A percentile compares a stretch with the other conserved stretches of the same genome.
phyloP scores from a whole-genome alignment of 2,329 filamentous ascomycete genomes.

The Penicillium sp. region DNA sequence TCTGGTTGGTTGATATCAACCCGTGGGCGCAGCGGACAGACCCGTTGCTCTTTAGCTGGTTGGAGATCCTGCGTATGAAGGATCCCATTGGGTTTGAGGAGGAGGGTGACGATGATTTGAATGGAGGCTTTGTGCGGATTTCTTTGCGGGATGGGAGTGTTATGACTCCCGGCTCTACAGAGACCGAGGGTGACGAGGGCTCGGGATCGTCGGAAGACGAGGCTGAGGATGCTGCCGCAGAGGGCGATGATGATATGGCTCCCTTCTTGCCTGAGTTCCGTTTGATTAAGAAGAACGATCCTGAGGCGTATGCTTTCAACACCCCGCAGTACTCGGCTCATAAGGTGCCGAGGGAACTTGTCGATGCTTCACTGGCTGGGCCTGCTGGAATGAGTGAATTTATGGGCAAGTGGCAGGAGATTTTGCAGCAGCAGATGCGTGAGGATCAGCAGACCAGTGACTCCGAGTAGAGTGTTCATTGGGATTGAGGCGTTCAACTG shows the following conservation, averaged over 20 bases:
- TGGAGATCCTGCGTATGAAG: conserved; percentile 74
- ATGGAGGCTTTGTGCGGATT: conserved; percentile 37
- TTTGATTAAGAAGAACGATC: conserved; percentile 78
- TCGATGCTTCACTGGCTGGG: conserved; percentile 64
- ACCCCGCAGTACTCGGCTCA: conserved; percentile 90
- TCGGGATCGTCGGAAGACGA: conserved; percentile 27
- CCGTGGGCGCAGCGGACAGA: conserved; percentile 91
- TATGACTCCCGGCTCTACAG: conserved; percentile 6
- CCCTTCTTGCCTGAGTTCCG: conserved; percentile 72
- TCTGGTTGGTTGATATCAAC: conserved; percentile 91
- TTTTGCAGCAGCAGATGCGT: conserved; percentile 45
- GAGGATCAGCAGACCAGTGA: conserved; percentile 40
- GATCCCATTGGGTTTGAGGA: conserved; percentile 40
- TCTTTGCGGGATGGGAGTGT: conserved; percentile 29
- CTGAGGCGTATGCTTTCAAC: conserved; percentile 81
- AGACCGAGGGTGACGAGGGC: conserved; percentile 29
- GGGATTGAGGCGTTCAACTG: neutral
- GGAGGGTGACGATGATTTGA: conserved; percentile 28
- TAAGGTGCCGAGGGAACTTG: conserved; percentile 90
- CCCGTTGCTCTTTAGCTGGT: conserved; percentile 83
- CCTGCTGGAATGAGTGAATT: conserved; percentile 80
- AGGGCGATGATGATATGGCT: conserved; percentile 51
- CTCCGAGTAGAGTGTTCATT: conserved; percentile 14
- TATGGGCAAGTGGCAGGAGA: conserved; percentile 69
- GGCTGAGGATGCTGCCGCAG: conserved; percentile 46